Base-by-base conservation (phyloP, 352 stramenopile species). In the Pythium monospermum region DNA sequence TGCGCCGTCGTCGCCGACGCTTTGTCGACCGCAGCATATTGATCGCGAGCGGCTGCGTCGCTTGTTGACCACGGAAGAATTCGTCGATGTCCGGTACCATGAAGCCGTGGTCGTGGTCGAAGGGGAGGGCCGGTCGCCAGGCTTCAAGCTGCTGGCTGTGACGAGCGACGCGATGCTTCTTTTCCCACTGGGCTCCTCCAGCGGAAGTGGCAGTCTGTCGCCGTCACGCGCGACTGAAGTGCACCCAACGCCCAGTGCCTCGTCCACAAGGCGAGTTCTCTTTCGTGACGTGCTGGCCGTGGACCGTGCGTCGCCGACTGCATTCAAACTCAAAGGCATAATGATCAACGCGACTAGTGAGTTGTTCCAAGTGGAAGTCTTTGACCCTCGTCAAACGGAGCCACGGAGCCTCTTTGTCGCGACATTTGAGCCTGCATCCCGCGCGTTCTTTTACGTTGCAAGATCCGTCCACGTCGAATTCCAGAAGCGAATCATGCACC, bases 401-500 rank as follows among this genome's bases (percentile, higher is more conserved):
- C 28, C 7, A 12, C 30, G 23, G 42, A 49, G 3, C 56, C 73
- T 57, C 44, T 53, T 69, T 37, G 61, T 87, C 27, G 69, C 66
- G n/a, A 87, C 73, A 5, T 85, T 87, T 42, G 76, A 87, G 46
- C 71, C 71, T 3, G 58, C 68, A 2, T 81, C 76, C n/a, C 64
- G 74, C 18, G 59, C 78, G 31, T 81, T 81, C 30, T 82, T 76
- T 57, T 70, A 72, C n/a, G 48, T 87, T 16, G 59, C 53, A 46
- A 53, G 68, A 4, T 63, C 68, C 0, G 57, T 76, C 47, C 49
- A 52, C 15, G 46, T 71, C 23, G 46, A 76, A 26, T 81, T 83
- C 36, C 73, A 87, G 64, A 33, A 46, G 16, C 25, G n/a, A 5
- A 38, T 59, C 6, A 23, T 59, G 19, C 18, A 5, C 15, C 18